Conservation (phyloP, 2,329 filamentous ascomycete species). For the Alternaria novae-zelandiae region DNA sequence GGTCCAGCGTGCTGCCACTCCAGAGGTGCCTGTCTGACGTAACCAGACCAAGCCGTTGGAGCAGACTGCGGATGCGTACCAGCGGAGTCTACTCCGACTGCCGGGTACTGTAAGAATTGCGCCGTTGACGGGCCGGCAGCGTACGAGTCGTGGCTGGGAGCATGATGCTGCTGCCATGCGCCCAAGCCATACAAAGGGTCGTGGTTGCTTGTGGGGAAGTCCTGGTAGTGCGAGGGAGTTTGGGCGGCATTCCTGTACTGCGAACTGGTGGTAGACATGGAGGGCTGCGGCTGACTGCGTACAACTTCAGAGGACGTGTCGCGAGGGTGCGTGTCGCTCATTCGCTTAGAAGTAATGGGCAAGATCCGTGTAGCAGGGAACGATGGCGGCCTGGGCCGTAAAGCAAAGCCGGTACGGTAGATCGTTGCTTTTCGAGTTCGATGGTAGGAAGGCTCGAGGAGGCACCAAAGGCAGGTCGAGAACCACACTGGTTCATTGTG, state of each 20-base stretch:
- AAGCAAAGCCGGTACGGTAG: slow-evolving; percentile 24
- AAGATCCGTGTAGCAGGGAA: slow-evolving; percentile 24
- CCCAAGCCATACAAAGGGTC: slow-evolving; percentile 35
- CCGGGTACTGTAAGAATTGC: slow-evolving; percentile 33
- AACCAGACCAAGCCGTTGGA: slow-evolving; percentile 28
- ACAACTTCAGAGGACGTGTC: slow-evolving; percentile 25
- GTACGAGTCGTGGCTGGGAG: slow-evolving; percentile 28
- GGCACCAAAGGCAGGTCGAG: slow-evolving; percentile 31
- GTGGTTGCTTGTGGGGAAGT: slow-evolving; percentile 25
- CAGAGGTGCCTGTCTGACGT: slow-evolving; percentile 21
- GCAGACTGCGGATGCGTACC: slow-evolving; percentile 21
- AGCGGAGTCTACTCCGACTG: slow-evolving; percentile 33
- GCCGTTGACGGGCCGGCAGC: slow-evolving; percentile 29
- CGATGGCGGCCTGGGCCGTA: slow-evolving; percentile 28
- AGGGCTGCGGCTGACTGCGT: slow-evolving; percentile 34
- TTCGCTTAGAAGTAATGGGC: slow-evolving; percentile 23
- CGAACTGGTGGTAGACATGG: slow-evolving; percentile 39
- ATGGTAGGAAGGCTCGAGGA: slow-evolving; percentile 26
- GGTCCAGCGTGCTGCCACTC: slow-evolving; percentile 24
- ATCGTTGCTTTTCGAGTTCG: slow-evolving; percentile 22
- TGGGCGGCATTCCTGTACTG: slow-evolving; percentile 37
- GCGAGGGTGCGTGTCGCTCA: slow-evolving; percentile 25
- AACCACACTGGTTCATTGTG: slow-evolving; percentile 12
- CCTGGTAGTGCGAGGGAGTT: slow-evolving; percentile 37
- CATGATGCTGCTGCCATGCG: slow-evolving; percentile 29